Evolutionary conservation across 495 filamentous ascomycete genomes (phyloP).

Genomic region (Parathielavia appendiculata): DNA sequence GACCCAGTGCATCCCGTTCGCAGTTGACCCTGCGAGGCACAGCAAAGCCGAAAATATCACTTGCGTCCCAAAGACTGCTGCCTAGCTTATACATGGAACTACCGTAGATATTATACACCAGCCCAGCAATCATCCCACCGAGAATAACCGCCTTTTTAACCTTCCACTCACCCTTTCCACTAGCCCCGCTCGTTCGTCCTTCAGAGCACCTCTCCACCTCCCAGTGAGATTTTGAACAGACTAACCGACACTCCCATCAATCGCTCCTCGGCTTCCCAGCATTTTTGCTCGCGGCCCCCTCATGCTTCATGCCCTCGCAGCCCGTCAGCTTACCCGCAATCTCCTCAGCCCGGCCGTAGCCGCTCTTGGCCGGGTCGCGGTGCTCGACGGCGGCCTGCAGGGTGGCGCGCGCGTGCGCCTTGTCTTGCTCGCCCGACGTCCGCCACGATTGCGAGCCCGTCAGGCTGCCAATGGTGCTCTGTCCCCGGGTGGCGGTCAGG

Average conservation of each 20-base stretch:
- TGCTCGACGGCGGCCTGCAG: slow-evolving; percentile 40
- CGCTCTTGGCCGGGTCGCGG: slow-evolving; percentile 36
- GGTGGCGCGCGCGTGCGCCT: slow-evolving; percentile 38
- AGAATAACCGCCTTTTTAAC: no score
- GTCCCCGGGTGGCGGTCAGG: background rate
- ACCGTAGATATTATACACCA: no score
- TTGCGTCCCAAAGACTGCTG: no score
- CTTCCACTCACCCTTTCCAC: no score
- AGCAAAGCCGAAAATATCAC: no score
- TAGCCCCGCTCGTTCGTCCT: no score
- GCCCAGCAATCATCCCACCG: no score
- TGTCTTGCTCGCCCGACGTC: slow-evolving; percentile 42
- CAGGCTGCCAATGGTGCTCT: slow-evolving; percentile 38
- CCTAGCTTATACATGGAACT: no score
- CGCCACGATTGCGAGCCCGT: slow-evolving; percentile 45
- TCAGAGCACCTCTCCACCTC: no score
- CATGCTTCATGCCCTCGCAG: slow-evolving; percentile 45
- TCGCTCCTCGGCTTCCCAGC: background rate
- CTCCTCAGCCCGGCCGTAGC: slow-evolving; percentile 44
- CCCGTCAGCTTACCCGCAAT: slow-evolving; percentile 39
- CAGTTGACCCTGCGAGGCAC: no score
- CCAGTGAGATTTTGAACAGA: no score
- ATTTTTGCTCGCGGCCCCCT: slow-evolving; percentile 37
- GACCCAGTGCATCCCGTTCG: no score
- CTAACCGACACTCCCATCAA: background rate